Base-by-base conservation (phyloP, 2,329 filamentous ascomycete genomes). In the Claviceps sp. region DNA sequence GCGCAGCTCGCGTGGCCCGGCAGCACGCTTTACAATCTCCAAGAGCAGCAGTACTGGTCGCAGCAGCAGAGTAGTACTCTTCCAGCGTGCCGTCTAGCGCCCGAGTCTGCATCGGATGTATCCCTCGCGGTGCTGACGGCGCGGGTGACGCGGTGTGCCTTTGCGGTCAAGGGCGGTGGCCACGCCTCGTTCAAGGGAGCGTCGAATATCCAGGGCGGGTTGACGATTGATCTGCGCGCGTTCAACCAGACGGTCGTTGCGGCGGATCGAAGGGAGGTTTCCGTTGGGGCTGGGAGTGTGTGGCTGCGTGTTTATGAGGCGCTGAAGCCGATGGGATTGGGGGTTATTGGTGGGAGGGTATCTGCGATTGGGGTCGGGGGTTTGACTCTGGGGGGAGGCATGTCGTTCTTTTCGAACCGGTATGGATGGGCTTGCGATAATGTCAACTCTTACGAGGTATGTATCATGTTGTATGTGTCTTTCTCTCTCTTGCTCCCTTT, bases 81-180 rank as follows among this genome's bases (percentile, higher is more conserved):
- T 5, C 58, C 59, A 3, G 38, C 52, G 4, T 66, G 59, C 52
- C 61, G 60, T 37, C 58, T 64, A 43, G 54, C 57, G 4, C 63
- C 64, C 7, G 36, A 38, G 1, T 55, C 59, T 1, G 54, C 62
- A 2, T 49, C 51, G 5, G 59, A 63, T 4, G 60, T 65, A 4
- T 64, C 64, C 4, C 53, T 62, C 2, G 53, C 57, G 8, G 55
- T 66, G 5, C 50, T 61, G 17, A 53, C 59, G 2, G 54, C 58
- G 17, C 59, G 58, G 22, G 57, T 55, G 22, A 62, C 58, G 3
- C 52, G 55, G 13, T 65, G 64, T 55, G 56, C 59, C 26, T 67
- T 66, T 47, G 61, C 64, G 9, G 58, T 66, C 34, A 64, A 64
- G 52, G 59, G 60, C 14, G 65, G 64, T 36, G 66, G 65, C n/a